phyloP scores from a whole-genome alignment of 2,329 filamentous ascomycete genomes.

The Fusarium coffeatum region DNA sequence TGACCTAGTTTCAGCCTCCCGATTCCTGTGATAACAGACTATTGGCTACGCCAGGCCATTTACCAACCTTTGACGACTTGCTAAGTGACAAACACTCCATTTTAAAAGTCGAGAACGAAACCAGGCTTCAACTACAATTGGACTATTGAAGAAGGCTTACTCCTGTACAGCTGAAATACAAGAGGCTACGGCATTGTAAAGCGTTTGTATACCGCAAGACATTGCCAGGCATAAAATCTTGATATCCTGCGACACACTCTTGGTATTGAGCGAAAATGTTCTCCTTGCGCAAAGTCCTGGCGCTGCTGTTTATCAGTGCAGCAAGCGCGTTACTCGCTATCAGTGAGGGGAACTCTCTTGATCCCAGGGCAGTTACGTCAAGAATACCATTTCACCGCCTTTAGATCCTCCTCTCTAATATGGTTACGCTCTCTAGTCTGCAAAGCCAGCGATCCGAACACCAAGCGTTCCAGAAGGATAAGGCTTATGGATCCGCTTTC shows the following conservation, averaged over 20 bases:
- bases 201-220: not conserved
- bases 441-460: not conserved
- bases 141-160: not conserved
- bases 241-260: not conserved
- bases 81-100: not conserved
- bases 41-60: not conserved
- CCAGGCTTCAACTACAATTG: not conserved
- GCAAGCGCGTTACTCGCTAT: not conserved
- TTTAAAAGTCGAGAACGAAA: not conserved
- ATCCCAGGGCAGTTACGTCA: not conserved
- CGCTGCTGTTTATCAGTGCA: not conserved
- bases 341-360: not conserved
- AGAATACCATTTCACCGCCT: fast-evolving
- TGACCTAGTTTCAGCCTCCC: not conserved
- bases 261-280: not conserved
- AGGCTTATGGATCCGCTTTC: not conserved
- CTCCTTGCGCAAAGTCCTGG: not conserved
- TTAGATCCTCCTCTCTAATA: not conserved
- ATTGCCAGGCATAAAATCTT: not conserved
- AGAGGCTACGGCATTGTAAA: not conserved
- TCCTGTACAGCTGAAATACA: too few species aligned
- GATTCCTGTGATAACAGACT: not conserved
- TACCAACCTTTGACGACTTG: fast-evolving
- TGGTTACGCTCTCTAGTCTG: not conserved
- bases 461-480: not conserved